These are phyloP conservation scores for Jamesozyma spencerorum DNA, from an alignment of 805 yeast species.

Conservation along the genomic window DNA sequence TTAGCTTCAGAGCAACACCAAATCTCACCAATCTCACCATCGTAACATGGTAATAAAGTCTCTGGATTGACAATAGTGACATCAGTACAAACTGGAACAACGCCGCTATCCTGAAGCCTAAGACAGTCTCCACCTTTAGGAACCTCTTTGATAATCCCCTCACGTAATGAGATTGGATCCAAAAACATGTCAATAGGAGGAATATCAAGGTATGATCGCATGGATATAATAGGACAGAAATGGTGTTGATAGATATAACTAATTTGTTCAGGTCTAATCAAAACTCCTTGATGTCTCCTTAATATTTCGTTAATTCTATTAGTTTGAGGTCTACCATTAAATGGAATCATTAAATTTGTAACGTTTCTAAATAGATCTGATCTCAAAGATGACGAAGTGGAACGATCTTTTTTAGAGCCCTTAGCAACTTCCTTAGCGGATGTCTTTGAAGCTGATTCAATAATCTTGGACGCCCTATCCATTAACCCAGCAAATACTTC, in stretches of 20 bases:
- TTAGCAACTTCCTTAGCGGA: neutral
- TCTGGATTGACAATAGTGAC: slow-evolving; percentile 94
- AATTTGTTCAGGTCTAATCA: slow-evolving; percentile 58
- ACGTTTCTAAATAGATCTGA: slow-evolving; percentile 42
- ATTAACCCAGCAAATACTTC: slow-evolving; percentile 76
- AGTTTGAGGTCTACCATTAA: slow-evolving; percentile 63
- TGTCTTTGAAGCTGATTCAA: slow-evolving; percentile 5
- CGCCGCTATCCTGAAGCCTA: slow-evolving; percentile 86
- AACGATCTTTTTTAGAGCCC: slow-evolving; percentile 2
- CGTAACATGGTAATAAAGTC: slow-evolving; percentile 63
- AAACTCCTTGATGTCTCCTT: slow-evolving; percentile 52
- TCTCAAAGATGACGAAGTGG: slow-evolving; percentile 12
- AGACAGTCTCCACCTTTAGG: slow-evolving; percentile 36
- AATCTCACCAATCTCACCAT: slow-evolving; percentile 93
- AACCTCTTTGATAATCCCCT: slow-evolving; percentile 74
- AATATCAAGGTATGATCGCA: slow-evolving; percentile 73
- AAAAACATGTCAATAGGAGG: slow-evolving; percentile 82
- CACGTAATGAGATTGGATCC: slow-evolving; percentile 82
- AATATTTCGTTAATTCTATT: slow-evolving; percentile 50
- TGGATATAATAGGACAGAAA: slow-evolving; percentile 71
- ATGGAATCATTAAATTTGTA: slow-evolving; percentile 77
- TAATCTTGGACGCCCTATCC: slow-evolving; percentile 46
- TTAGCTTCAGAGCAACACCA: slow-evolving; percentile 93
- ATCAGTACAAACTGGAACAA: slow-evolving; percentile 91
- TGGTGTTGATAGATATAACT: slow-evolving; percentile 70